Evolutionary conservation across 2,329 filamentous ascomycete species (phyloP), one percentile per base, ranked within the genome.

Genomic region (Laburnicola sp.): DNA sequence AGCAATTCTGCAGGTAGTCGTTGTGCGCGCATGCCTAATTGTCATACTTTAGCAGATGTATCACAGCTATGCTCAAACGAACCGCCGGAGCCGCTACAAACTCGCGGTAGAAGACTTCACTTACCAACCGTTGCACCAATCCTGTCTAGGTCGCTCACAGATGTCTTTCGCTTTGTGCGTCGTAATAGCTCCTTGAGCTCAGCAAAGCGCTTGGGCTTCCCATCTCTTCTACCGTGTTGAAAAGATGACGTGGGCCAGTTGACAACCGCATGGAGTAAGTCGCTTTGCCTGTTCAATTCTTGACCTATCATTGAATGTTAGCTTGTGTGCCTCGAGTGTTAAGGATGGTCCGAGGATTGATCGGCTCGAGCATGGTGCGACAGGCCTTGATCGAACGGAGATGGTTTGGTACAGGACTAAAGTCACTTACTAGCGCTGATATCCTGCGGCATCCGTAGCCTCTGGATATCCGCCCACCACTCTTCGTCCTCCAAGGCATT

Each of bases 381-480:
- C n/a, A n/a, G n/a, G n/a, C n/a, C n/a, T n/a, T n/a, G n/a, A n/a
- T n/a, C n/a, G n/a, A n/a, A n/a, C n/a, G n/a, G n/a, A n/a, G n/a
- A n/a, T n/a, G n/a, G n/a, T n/a, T n/a, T n/a, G n/a, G n/a, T n/a
- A n/a, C n/a, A n/a, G n/a, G n/a, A n/a, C n/a, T n/a, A n/a, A n/a
- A n/a, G n/a, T n/a, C n/a, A n/a, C n/a, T n/a, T n/a, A n/a, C n/a
- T 71, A 9, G 73, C 70, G 38, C 67, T 75, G 45, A 73, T 53
- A 10, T 61, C 56, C 2, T 63, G 63, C 11, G 69, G 67, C 37
- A 62, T 67, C 53, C 77, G 72, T 56, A 77, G 60, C 37, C 74
- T 78, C 59, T 87, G 84, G 3, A 94, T 75, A 36, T 92, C 86
- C 42, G 86, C 80, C 91, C 91, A 96, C 91, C 91, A 96, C 28